Evolutionary conservation across 1,284 basidiomycete genomes (phyloP).

Genomic region (Sanghuangporus weigelae): DNA sequence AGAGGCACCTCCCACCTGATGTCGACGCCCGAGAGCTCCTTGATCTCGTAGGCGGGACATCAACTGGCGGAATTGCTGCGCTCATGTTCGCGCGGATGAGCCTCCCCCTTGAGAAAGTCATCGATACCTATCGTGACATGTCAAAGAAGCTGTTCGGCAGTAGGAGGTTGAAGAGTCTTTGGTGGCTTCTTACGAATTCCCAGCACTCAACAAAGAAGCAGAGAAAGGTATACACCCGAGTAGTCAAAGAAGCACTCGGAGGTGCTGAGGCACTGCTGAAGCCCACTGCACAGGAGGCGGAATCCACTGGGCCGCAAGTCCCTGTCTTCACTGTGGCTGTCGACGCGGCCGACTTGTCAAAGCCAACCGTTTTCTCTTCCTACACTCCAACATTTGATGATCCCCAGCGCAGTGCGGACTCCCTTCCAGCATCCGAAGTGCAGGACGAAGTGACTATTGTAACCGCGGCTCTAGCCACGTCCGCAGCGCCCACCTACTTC

Average conservation of each 20-base stretch:
- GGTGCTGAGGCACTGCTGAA: slow-evolving; percentile 10
- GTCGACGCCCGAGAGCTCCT: slow-evolving; percentile 14
- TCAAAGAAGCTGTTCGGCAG: slow-evolving; percentile 11
- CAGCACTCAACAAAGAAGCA: slow-evolving; percentile 16
- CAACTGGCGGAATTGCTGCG: slow-evolving; percentile 13
- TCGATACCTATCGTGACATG: slow-evolving; percentile 9
- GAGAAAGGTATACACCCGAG: slow-evolving; percentile 4
- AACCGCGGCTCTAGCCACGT: slow-evolving; percentile 15
- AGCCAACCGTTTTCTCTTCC: slow-evolving; percentile 14
- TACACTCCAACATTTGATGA: slow-evolving; percentile 8
- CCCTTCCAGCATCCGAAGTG: neutral
- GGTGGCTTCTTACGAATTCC: slow-evolving; percentile 15
- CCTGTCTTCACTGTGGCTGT: slow-evolving; percentile 14
- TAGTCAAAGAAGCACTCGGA: slow-evolving; percentile 9
- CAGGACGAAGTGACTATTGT: slow-evolving; percentile 6
- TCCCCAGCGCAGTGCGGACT: neutral
- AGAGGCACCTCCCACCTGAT: slow-evolving; percentile 9
- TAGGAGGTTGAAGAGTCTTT: slow-evolving; percentile 3
- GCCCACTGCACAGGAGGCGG: neutral
- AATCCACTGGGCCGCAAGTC: neutral
- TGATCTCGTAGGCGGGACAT: slow-evolving; percentile 15
- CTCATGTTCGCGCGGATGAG: slow-evolving; percentile 14
- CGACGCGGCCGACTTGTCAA: slow-evolving; percentile 8
- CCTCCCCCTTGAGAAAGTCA: slow-evolving; percentile 3
- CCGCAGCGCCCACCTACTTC: slow-evolving; percentile 16